phyloP scores from a whole-genome alignment of 2,329 filamentous ascomycete species.

The Stemphylium beticola region DNA sequence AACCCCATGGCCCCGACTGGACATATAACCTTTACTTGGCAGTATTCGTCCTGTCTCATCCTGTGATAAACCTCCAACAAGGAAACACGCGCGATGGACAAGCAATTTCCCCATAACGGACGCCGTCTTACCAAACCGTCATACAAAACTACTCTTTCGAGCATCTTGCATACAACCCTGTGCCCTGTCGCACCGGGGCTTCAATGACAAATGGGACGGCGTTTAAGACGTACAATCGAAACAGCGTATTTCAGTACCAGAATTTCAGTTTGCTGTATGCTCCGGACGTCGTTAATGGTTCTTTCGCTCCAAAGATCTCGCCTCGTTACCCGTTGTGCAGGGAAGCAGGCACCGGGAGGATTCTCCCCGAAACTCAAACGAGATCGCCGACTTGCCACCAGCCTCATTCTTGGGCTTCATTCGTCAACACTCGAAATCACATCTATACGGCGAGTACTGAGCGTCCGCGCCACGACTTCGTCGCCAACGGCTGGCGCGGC shows the following conservation, averaged over 20 bases:
- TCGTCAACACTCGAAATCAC: constrained; percentile 3
- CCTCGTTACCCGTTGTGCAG: constrained; percentile 29
- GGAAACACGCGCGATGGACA: constrained; percentile 3
- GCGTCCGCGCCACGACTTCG: not conserved
- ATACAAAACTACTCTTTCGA: constrained; percentile 17
- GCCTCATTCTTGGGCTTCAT: constrained; percentile 8
- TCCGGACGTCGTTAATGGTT: constrained; percentile 6
- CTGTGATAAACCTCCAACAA: constrained; percentile 24
- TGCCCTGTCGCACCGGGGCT: constrained; percentile 16
- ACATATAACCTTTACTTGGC: constrained; percentile 1
- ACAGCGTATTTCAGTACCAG: constrained; percentile 13
- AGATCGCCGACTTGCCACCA: constrained; percentile 7
- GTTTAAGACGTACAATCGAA: constrained; percentile 10
- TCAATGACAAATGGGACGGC: constrained; percentile 9
- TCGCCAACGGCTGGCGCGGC: constrained; percentile 7
- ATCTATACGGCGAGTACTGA: not conserved
- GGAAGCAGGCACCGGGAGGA: constrained; percentile 23
- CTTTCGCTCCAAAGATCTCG: constrained; percentile 21
- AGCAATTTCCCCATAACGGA: constrained; percentile 3
- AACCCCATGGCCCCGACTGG: not conserved
- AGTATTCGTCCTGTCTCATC: constrained; percentile 26
- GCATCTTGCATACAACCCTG: constrained; percentile 28
- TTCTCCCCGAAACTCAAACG: constrained; percentile 8
- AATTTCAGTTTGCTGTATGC: constrained; percentile 9
- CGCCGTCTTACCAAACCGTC: constrained; percentile 7